Conservation (phyloP, 1,139 yeast species). For the Zygoascus hellenicus region DNA sequence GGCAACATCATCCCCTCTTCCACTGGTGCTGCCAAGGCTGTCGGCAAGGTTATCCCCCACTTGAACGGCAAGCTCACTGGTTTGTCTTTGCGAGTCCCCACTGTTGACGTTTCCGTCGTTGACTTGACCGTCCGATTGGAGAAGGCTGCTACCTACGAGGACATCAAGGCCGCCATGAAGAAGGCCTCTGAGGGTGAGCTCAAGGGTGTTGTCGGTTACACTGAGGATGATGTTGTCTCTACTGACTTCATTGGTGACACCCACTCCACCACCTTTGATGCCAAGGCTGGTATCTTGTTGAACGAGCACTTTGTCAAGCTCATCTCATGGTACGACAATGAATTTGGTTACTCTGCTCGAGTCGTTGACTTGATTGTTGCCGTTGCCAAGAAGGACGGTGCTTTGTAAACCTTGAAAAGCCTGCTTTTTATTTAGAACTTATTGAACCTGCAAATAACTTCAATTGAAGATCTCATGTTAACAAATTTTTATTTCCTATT, state of each 20-base stretch:
- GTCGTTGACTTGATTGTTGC: slow-evolving; percentile 77
- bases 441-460: no score
- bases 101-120: slow-evolving; percentile 77
- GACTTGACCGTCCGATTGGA: slow-evolving; percentile 65
- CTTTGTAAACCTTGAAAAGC: slow-evolving; percentile 5
- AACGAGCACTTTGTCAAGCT: slow-evolving; percentile 81
- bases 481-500: no score
- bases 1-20: slow-evolving; percentile 88
- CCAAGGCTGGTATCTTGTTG: slow-evolving; percentile 78
- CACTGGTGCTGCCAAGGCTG: slow-evolving; percentile 92
- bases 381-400: slow-evolving; percentile 49
- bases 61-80: slow-evolving; percentile 87
- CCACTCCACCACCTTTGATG: slow-evolving; percentile 78
- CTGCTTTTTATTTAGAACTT: no score
- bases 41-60: slow-evolving; percentile 84
- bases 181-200: slow-evolving; percentile 56
- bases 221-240: slow-evolving; percentile 82
- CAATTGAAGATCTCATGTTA: no score
- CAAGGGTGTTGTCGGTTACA: slow-evolving; percentile 76
- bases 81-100: slow-evolving; percentile 84
- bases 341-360: slow-evolving; percentile 89
- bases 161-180: slow-evolving; percentile 68
- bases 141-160: slow-evolving; percentile 67
- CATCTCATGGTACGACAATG: slow-evolving; percentile 87
- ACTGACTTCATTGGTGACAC: slow-evolving; percentile 75